phyloP scores from a whole-genome alignment of 2,329 filamentous ascomycete species.

The Polychaeton citri region DNA sequence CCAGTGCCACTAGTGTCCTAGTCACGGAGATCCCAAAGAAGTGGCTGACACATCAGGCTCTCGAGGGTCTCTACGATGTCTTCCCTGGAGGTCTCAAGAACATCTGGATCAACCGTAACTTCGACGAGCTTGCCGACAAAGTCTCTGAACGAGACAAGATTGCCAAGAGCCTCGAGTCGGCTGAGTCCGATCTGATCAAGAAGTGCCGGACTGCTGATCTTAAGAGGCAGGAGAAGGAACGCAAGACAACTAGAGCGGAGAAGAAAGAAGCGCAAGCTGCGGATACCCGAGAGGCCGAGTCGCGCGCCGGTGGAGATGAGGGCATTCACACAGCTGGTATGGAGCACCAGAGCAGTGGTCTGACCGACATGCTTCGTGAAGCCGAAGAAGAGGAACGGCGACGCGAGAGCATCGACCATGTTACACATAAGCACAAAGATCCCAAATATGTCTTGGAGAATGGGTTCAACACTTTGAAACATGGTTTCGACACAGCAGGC shows the following conservation, averaged over 20 bases:
- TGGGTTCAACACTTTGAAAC: slow-evolving; percentile 7
- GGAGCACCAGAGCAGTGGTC: slow-evolving; percentile 14
- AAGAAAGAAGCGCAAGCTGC: slow-evolving; percentile 15
- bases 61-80: slow-evolving; percentile 80
- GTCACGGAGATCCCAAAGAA: slow-evolving; percentile 82
- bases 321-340: slow-evolving; percentile 20
- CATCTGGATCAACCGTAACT: slow-evolving; percentile 90
- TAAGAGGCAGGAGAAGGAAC: slow-evolving; percentile 31
- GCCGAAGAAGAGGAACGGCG: slow-evolving; percentile 10
- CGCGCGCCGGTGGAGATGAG: slow-evolving; percentile 15
- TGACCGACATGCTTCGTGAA: slow-evolving; percentile 17
- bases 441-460: slow-evolving; percentile 2
- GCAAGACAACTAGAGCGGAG: slow-evolving; percentile 45
- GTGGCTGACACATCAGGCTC: slow-evolving; percentile 74
- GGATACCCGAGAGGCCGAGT: slow-evolving; percentile 16
- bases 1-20: slow-evolving; percentile 88
- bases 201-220: slow-evolving; percentile 65
- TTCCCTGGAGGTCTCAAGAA: slow-evolving; percentile 92
- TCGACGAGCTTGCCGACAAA: slow-evolving; percentile 71
- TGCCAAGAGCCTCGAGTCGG: slow-evolving; percentile 59
- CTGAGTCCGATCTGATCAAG: slow-evolving; percentile 74
- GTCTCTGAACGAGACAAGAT: slow-evolving; percentile 61
- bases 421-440: neutral
- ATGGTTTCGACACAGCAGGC: slow-evolving; percentile 10
- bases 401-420: slow-evolving; percentile 6